Conservation (phyloP, 2,329 filamentous ascomycete species). For the Xylariales sp. region DNA sequence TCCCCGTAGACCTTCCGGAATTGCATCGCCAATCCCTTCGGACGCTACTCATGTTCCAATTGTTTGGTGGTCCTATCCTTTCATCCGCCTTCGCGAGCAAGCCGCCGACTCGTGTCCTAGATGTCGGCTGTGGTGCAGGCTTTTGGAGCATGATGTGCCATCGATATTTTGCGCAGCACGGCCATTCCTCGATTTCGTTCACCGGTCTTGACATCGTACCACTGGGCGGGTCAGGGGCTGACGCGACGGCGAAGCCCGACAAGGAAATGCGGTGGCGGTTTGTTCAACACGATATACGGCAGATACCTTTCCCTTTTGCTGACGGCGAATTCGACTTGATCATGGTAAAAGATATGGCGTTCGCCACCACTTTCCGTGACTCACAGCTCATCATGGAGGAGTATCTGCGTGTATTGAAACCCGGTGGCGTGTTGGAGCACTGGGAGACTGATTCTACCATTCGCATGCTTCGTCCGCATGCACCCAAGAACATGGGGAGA, state of each 20-base stretch:
- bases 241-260: slow-evolving; percentile 61
- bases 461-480: slow-evolving; percentile 83
- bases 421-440: slow-evolving; percentile 83
- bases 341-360: slow-evolving; percentile 85
- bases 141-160: slow-evolving; percentile 94
- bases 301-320: slow-evolving; percentile 79
- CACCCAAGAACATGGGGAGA: slow-evolving; percentile 55
- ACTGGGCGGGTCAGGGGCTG: slow-evolving; percentile 63
- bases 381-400: slow-evolving; percentile 73
- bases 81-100: slow-evolving; percentile 73
- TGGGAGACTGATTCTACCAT: slow-evolving; percentile 92
- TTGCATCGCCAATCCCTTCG: slow-evolving; percentile 88
- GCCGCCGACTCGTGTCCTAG: slow-evolving; percentile 81
- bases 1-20: slow-evolving; percentile 88
- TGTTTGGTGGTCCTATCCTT: slow-evolving; percentile 84
- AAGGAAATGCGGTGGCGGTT: slow-evolving; percentile 89
- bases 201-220: slow-evolving; percentile 86
- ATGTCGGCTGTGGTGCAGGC: slow-evolving; percentile 87
- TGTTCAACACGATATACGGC: slow-evolving; percentile 85
- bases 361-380: slow-evolving; percentile 70
- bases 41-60: slow-evolving; percentile 81
- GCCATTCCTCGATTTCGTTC: slow-evolving; percentile 77
- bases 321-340: slow-evolving; percentile 87
- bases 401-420: slow-evolving; percentile 78
- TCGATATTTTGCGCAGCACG: slow-evolving; percentile 77